A percentile compares a stretch with the other conserved stretches of the same genome.
Conservation (phyloP, 306 rosid species). For the Benincasa hispida region DNA sequence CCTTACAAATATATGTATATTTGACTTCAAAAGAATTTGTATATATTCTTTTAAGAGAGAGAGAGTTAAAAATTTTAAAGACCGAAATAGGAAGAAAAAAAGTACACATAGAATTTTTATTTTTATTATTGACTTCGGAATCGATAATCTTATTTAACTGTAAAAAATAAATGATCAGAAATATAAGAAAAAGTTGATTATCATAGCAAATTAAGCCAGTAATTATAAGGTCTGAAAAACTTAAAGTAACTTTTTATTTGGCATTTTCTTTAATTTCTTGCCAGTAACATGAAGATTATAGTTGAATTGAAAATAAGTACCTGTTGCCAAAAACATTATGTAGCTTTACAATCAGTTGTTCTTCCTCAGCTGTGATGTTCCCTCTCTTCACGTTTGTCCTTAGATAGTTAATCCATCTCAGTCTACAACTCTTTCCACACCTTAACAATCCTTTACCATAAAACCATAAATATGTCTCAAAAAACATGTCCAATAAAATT, state of each 20-base stretch:
- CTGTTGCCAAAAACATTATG: conserved; percentile 47
- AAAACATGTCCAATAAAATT: neutral
- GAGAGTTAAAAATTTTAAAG: too few relatives aligned
- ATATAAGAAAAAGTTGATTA: neutral
- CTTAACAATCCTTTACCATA: neutral
- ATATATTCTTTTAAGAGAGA: too few relatives aligned
- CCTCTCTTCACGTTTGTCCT: neutral
- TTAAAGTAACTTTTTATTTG: neutral
- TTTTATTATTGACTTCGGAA: too few relatives aligned
- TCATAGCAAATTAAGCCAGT: neutral
- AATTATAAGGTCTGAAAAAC: neutral
- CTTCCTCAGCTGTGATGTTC: conserved; percentile 38
- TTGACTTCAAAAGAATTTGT: too few relatives aligned
- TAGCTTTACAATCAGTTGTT: conserved; percentile 35
- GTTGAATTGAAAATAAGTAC: neutral
- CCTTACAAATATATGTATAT: too few relatives aligned
- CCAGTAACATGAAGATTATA: neutral
- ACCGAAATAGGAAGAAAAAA: too few relatives aligned
- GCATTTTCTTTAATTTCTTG: neutral
- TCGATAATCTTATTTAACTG: too few relatives aligned
- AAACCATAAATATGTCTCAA: neutral
- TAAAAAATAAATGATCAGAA: too few relatives aligned
- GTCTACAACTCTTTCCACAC: neutral
- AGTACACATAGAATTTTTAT: too few relatives aligned
- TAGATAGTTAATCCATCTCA: conserved; percentile 5